These are phyloP conservation scores for Mycena floridula DNA, from an alignment of 768 basidiomycete species.

Conservation along the genomic window DNA sequence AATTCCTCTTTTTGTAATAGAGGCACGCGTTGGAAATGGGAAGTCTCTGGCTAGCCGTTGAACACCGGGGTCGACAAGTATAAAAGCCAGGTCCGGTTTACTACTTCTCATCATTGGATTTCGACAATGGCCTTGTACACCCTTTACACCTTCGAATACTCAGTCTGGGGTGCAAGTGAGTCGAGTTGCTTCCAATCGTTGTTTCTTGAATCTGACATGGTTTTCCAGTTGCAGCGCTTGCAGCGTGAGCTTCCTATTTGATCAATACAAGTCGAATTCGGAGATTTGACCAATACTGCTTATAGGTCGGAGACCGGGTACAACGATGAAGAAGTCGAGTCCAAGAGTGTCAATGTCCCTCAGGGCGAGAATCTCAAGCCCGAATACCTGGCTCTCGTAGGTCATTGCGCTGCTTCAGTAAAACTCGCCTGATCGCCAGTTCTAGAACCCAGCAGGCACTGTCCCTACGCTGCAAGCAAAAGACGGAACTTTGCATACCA, in stretches of 20 bases:
- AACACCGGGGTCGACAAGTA: too few relatives aligned
- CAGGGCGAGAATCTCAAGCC: constrained; percentile 49
- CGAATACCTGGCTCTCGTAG: too few relatives aligned
- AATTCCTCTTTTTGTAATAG: too few relatives aligned
- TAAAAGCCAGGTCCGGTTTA: too few relatives aligned
- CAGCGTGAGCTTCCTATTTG: constrained; percentile 1
- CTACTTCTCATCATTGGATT: too few relatives aligned
- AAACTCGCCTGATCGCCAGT: constrained; percentile 15
- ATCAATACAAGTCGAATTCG: constrained; percentile 12
- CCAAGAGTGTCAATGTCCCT: constrained; percentile 31
- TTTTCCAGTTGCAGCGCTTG: background rate
- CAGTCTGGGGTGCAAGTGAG: constrained; percentile 19
- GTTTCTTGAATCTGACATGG: too few relatives aligned
- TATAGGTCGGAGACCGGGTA: constrained; percentile 39
- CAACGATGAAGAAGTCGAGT: constrained; percentile 25
- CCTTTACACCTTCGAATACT: constrained; percentile 18
- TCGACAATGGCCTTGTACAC: too few relatives aligned
- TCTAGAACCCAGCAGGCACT: constrained; percentile 38
- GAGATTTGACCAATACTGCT: background rate
- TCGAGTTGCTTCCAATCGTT: too few relatives aligned
- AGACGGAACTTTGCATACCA: constrained; percentile 29
- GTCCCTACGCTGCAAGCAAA: constrained; percentile 34
- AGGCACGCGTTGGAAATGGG: too few relatives aligned
- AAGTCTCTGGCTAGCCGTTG: too few relatives aligned
- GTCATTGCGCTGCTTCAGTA: constrained; percentile 36